These are phyloP conservation scores for Alternaria panax DNA, from an alignment of 2,329 filamentous ascomycete species.

Conservation along the genomic window DNA sequence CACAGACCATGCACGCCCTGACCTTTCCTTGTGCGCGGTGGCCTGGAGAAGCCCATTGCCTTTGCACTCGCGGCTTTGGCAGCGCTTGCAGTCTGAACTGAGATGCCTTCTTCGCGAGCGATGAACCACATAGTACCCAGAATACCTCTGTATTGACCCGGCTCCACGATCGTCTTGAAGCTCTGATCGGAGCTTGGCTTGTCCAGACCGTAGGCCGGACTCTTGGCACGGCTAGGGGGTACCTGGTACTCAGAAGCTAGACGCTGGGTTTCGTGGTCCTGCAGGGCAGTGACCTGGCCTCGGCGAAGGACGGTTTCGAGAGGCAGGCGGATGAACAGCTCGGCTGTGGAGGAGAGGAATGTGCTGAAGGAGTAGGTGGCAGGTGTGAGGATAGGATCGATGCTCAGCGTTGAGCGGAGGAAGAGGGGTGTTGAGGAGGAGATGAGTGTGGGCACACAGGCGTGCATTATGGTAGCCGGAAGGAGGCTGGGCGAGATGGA, in stretches of 20 bases:
- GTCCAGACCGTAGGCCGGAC: constrained; percentile 30
- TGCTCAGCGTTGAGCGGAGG: constrained; percentile 81
- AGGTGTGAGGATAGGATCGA: constrained; percentile 83
- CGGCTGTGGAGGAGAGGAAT: constrained; percentile 79
- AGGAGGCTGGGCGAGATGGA: constrained; percentile 73
- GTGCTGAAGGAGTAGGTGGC: constrained; percentile 81
- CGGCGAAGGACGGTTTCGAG: constrained; percentile 90
- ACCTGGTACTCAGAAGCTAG: constrained; percentile 35
- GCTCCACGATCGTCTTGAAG: constrained; percentile 76
- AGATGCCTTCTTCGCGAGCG: constrained; percentile 77
- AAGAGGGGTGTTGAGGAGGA: constrained; percentile 84
- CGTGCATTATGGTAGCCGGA: constrained; percentile 85
- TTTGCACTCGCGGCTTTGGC: constrained; percentile 35
- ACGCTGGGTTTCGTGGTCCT: constrained; percentile 46
- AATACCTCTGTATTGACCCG: constrained; percentile 83
- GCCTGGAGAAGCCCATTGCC: constrained; percentile 41
- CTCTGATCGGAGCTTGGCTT: constrained; percentile 34
- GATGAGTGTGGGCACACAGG: constrained; percentile 82
- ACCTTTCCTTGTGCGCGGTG: constrained; percentile 61
- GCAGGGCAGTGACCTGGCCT: constrained; percentile 76
- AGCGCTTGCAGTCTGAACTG: constrained; percentile 40
- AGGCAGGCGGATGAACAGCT: constrained; percentile 86
- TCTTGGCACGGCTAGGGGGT: constrained; percentile 23
- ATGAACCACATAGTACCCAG: constrained; percentile 92
- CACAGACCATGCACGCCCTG: constrained; percentile 74